Base-by-base conservation (phyloP, 495 filamentous ascomycete species). In the Sabuloglossum arenarium region DNA sequence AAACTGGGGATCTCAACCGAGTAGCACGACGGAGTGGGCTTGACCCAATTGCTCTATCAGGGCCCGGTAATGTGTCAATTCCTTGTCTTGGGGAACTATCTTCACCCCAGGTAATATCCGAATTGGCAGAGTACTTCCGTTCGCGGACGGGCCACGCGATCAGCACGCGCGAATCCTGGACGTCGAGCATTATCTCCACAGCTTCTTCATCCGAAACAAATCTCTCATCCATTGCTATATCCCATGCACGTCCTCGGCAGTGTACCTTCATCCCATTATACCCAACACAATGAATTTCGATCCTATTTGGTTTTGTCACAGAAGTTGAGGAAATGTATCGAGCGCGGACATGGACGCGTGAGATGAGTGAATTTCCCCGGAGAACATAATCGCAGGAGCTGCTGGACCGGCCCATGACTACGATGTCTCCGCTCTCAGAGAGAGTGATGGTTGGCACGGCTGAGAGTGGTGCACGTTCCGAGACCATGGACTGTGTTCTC, bases 221-320 rank as follows among this genome's bases (percentile, higher is more conserved):
- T 28, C 79, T 82, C 67, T 94, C 88, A 6, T 84, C 88, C 70
- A 94, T 96, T 47, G 71, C 73, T 67, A 98, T 66, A 59, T 93
- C 86, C 74, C 84, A 91, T 29, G 83, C 84, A 61, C 80, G 81
- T 25, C 89, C 89, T 67, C 88, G 84, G 69, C 86, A 96, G 69
- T 94, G 89, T 56, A 98, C 70, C 67, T 88, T 94, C 52, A 90
- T 74, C 12, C 91, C 90, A 68, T 98, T 98, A 89, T 90, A 96
- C 19, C 91, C 91, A 63, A 83, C 77, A 68, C 91, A 98, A 65
- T 84, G 76, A 56, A 98, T 81, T 66, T 88, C 83, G 51, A 97
- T 76, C 67, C 79, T 79, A 62, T 78, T 79, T 56, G 74, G 73
- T 43, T 71, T 64, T 52, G 66, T 59, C 11, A 65, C 60, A 45